Evolutionary conservation across 352 stramenopile species (phyloP), one percentile per base, ranked within the genome.

Genomic region (Phytophthora tubulina): DNA sequence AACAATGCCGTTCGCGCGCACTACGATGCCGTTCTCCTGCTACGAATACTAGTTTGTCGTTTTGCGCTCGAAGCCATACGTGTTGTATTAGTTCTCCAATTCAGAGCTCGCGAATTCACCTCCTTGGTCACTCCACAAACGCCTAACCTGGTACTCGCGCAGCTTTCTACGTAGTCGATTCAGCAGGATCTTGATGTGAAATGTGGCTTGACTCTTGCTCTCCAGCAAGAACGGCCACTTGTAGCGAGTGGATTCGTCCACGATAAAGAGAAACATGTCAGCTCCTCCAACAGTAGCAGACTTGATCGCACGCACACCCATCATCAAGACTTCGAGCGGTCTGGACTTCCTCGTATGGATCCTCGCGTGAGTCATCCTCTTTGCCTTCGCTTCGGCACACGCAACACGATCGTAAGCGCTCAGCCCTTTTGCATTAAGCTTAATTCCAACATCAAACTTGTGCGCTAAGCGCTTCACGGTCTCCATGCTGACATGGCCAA

Each of bases 211-310:
- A 30, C 44, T 56, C 60, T 71, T 78, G 3, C 11, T 36, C 15
- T 56, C 30, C 0, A 72, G 6, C 6, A 66, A 38, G 21, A 44
- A 78, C 14, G 13, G 39, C 64, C 65, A 78, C 36, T 72, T 68
- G 27, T 50, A 71, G 13, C 60, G 31, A 0, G 48, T 74, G 1
- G 49, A 42, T 31, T 74, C 71, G 30, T 74, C 52, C 3, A 67
- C 59, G 31, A 72, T 32, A 11, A 73, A 57, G 15, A 78, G 35
- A 14, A 73, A 63, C 35, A 70, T 60, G 17, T 13, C 66, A 0
- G 41, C 31, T 11, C 57, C 54, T 32, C 42, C 38, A 2, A 63
- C 59, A 11, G 44, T 64, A 3, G 33, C 1, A 4, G 68, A 38
- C 30, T 66, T 62, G 6, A 78, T 17, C 3, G 38, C 31, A 9